Evolutionary conservation across 2,329 filamentous ascomycete genomes (phyloP), one percentile per base, ranked within the genome.

Genomic region (Cordyceps cicadae): DNA sequence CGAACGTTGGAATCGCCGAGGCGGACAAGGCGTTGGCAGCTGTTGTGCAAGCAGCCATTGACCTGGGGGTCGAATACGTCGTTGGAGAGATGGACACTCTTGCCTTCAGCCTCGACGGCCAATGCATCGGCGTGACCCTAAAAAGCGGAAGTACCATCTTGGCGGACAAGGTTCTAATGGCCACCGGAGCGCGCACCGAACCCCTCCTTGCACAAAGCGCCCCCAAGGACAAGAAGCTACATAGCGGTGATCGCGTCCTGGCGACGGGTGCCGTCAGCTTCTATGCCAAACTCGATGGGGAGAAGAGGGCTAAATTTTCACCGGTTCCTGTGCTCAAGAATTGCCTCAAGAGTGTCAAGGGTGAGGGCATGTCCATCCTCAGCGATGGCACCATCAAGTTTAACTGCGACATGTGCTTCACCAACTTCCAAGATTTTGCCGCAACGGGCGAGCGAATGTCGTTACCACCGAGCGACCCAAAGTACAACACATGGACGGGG

Each of bases 341-440:
- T 67, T 73, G 71, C 55, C 65, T 76, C 55, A 67, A 70, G 6
- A 65, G 72, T 45, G 75, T 78, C 41, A 75, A 76, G 65, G 77
- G 74, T 24, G 75, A 77, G 65, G 72, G 74, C 54, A 76, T 77
- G 74, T 76, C 74, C 8, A 76, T 76, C 15, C 79, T 79, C 9
- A 64, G 69, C 3, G 72, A 79, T 37, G 78, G 80, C 1, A 72
- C 80, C 2, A 75, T 87, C 62, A 87, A 87, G 68, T 84, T 85
- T 72, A 86, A 84, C 62, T 83, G 83, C 66, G 77, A 84, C 54
- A 76, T 79, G 21, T 83, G 81, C 59, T 81, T 86, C 66, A 82
- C 77, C 46, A 85, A 86, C 67, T 80, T 76, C 7, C 68, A 76
- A 26, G 71, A 70, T 0, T 76, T 77, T 63, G 76, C 79, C 0